Base-by-base conservation (phyloP, 2,329 filamentous ascomycete genomes). In the Alternaria sp. region DNA sequence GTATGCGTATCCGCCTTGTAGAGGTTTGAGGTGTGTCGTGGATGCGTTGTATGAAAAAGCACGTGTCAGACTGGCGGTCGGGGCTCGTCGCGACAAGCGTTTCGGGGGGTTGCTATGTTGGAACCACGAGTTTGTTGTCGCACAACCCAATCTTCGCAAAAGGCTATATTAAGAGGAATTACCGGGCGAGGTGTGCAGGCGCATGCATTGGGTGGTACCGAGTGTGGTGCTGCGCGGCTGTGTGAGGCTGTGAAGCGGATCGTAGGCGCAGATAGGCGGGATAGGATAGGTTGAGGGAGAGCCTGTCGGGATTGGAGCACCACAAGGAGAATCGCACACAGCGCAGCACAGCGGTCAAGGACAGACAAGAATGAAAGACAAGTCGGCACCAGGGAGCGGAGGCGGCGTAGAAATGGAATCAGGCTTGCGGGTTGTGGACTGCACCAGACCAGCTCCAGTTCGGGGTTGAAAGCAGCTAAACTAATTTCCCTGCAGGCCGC, bases 321-420 rank as follows among this genome's bases (percentile, higher is more conserved):
- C 28, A 32, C 45, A 43, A 16, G 54, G 45, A 48, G 43, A 28
- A 38, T 51, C 30, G 22, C 28, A 48, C 45, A 46, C 25, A 28
- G 25, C 48, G 38, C 56, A 56, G 25, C 48, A 38, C 56, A 56
- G 34, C 44, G 44, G 52, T 52, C 56, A 63, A 64, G 49, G 60
- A 64, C 34, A 50, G 57, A 61, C 58, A 56, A 44, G 60, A 61
- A 62, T 57, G 51, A 46, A 53, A 65, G 54, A 55, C 46, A 46
- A 49, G 41, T 48, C 44, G 44, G 48, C 22, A 49, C 27, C 45
- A 54, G 36, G 41, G 41, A 57, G 57, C 49, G 54, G 53, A 55
- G 60, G 60, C 58, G 44, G 57, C 59, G 55, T 54, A 54, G 62
- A 58, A 55, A 59, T 54, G 60, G 41, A 58, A 57, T 55, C 43